Evolutionary conservation across 2,329 filamentous ascomycete species (phyloP).

Genomic region (Fusarium dlaminii): DNA sequence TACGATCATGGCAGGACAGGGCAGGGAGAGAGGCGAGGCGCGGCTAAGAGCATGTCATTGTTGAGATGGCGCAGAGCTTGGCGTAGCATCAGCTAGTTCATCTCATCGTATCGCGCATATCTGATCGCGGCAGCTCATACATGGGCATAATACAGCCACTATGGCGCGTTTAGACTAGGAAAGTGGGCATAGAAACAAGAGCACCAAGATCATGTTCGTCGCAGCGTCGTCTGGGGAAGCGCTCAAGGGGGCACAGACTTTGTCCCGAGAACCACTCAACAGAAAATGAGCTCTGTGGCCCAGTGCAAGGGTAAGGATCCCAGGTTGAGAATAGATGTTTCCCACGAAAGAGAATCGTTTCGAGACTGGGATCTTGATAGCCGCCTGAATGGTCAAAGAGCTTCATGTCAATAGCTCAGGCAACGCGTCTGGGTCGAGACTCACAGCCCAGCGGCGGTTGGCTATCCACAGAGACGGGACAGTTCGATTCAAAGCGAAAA

Average conservation of each 20-base stretch:
- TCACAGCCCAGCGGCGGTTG: slow-evolving; percentile 19
- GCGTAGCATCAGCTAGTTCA: slow-evolving; percentile 21
- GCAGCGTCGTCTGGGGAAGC: slow-evolving; percentile 31
- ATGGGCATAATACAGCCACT: slow-evolving; percentile 3
- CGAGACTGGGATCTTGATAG: slow-evolving; percentile 30
- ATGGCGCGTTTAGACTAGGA: slow-evolving; percentile 10
- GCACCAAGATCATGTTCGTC: neutral
- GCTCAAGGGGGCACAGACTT: slow-evolving; percentile 19
- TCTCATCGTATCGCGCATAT: slow-evolving; percentile 34
- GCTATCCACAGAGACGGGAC: slow-evolving; percentile 14
- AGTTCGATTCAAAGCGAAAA: neutral
- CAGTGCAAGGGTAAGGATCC: slow-evolving; percentile 5
- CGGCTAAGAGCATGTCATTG: slow-evolving; percentile 25
- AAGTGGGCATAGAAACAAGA: slow-evolving; percentile 7
- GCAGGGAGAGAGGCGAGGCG: slow-evolving; percentile 22
- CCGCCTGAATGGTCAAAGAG: slow-evolving; percentile 33
- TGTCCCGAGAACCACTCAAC: slow-evolving; percentile 5
- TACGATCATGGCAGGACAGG: slow-evolving; percentile 7
- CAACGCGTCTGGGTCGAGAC: slow-evolving; percentile 8
- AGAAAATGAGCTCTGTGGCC: slow-evolving; percentile 1
- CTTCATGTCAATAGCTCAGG: neutral
- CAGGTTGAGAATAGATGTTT: slow-evolving; percentile 1
- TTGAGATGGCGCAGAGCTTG: slow-evolving; percentile 7
- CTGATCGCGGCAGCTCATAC: slow-evolving; percentile 17
- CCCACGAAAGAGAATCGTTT: slow-evolving; percentile 24